phyloP scores from a whole-genome alignment of 2,329 filamentous ascomycete genomes.

The Ophiognomonia clavigignenti-juglandacearum region DNA sequence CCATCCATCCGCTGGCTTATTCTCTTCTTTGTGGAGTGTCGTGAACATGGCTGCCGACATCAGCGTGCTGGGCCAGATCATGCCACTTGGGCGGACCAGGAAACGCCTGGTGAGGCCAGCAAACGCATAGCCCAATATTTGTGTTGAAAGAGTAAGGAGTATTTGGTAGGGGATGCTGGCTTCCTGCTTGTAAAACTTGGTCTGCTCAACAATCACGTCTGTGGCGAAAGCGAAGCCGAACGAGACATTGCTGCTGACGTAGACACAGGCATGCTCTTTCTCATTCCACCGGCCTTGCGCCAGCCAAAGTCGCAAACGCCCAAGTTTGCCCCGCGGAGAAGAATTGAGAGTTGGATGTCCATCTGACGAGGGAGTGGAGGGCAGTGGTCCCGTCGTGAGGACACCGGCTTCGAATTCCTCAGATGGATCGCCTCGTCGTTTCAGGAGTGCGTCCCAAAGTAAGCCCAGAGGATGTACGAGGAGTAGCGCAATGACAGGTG shows the following conservation, averaged over 20 bases:
- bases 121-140: slow-evolving; percentile 82
- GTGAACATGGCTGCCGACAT: slow-evolving; percentile 89
- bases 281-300: slow-evolving; percentile 80
- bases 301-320: slow-evolving; percentile 64
- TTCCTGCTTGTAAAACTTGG: slow-evolving; percentile 81
- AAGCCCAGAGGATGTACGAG: slow-evolving; percentile 80
- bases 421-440: slow-evolving; percentile 52
- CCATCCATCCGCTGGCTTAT: slow-evolving; percentile 78
- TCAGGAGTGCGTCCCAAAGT: slow-evolving; percentile 70
- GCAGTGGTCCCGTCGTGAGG: slow-evolving; percentile 18
- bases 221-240: slow-evolving; percentile 88
- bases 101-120: slow-evolving; percentile 77
- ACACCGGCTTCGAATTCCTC: slow-evolving; percentile 43
- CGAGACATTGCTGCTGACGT: slow-evolving; percentile 84
- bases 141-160: slow-evolving; percentile 77
- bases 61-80: slow-evolving; percentile 88
- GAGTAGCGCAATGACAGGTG: slow-evolving; percentile 79
- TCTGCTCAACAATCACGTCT: slow-evolving; percentile 86
- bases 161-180: slow-evolving; percentile 73
- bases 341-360: slow-evolving; percentile 4
- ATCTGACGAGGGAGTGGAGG: slow-evolving; percentile 14
- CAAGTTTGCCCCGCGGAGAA: slow-evolving; percentile 20
- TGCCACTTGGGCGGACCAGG: slow-evolving; percentile 77
- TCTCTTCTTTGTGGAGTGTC: slow-evolving; percentile 79
- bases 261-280: slow-evolving; percentile 84